Evolutionary conservation across 768 basidiomycete genomes (phyloP).

Genomic region (Krasilnikovozyma curviuscula): DNA sequence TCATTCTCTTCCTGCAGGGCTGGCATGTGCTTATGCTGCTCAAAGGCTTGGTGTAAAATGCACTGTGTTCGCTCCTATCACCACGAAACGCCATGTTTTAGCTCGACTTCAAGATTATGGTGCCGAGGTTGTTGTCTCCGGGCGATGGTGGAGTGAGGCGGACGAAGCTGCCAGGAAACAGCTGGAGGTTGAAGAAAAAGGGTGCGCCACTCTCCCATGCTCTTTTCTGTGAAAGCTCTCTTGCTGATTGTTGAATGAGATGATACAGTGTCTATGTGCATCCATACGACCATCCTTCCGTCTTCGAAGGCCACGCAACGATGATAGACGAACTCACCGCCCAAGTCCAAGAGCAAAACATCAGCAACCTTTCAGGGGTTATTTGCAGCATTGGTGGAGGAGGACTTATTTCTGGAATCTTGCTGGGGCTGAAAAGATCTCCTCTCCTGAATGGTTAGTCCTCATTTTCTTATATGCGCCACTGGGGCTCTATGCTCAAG

Average conservation of each 20-base stretch:
- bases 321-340: background rate
- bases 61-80: background rate
- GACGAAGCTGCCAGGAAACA: background rate
- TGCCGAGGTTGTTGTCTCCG: background rate
- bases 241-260: no score
- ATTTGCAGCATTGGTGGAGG: background rate
- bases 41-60: background rate
- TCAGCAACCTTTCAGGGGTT: background rate
- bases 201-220: background rate
- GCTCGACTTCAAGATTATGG: background rate
- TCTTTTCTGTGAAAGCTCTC: no score
- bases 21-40: background rate
- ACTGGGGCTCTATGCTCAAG: background rate
- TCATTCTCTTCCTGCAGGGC: no score
- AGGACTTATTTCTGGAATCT: background rate
- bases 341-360: background rate
- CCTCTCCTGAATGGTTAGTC: background rate
- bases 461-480: background rate
- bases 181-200: background rate
- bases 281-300: background rate
- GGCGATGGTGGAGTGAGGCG: background rate
- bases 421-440: background rate
- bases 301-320: background rate
- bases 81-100: background rate
- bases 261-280: background rate